Evolutionary conservation across 345 rosid species (phyloP).

Genomic region (Capsella bursapastoris): DNA sequence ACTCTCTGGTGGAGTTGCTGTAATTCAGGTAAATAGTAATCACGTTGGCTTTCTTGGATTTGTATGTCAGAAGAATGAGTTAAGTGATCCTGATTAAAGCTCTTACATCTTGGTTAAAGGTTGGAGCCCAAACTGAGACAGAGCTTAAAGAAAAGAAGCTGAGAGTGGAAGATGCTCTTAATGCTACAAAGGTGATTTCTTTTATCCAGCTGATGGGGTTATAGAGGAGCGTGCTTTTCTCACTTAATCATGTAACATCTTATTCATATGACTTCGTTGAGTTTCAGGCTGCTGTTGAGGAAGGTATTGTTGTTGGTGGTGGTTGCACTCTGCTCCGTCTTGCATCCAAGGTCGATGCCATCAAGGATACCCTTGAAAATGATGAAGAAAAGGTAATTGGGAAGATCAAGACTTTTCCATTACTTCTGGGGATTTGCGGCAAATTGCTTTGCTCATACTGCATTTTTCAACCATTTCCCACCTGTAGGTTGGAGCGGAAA

Average conservation of each 20-base stretch:
- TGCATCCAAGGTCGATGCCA: constrained; percentile 70
- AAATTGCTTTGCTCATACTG: background rate
- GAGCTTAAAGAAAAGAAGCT: constrained; percentile 93
- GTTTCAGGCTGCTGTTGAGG: constrained; percentile 75
- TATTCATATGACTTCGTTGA: background rate
- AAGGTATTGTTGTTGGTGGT: constrained; percentile 83
- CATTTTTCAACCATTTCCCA: constrained; percentile 1
- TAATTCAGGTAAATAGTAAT: constrained; percentile 60
- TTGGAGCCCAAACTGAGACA: constrained; percentile 88
- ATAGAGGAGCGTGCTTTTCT: background rate
- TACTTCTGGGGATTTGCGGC: background rate
- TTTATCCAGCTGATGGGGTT: background rate
- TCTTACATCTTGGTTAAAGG: constrained; percentile 44
- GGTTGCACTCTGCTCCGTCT: constrained; percentile 79
- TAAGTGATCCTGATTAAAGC: constrained; percentile 2
- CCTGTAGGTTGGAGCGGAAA: constrained; percentile 82
- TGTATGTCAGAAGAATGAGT: background rate
- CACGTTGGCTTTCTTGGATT: background rate
- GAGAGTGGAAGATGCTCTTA: constrained; percentile 96
- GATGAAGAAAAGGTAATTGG: constrained; percentile 80
- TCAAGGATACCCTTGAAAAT: constrained; percentile 68
- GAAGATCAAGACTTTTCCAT: background rate
- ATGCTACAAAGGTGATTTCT: constrained; percentile 79
- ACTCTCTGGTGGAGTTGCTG: constrained; percentile 85
- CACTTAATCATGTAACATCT: background rate